Evolutionary conservation across 345 rosid species (phyloP), one percentile per base, ranked within the genome.

Genomic region (Pugionium dolabratum): DNA sequence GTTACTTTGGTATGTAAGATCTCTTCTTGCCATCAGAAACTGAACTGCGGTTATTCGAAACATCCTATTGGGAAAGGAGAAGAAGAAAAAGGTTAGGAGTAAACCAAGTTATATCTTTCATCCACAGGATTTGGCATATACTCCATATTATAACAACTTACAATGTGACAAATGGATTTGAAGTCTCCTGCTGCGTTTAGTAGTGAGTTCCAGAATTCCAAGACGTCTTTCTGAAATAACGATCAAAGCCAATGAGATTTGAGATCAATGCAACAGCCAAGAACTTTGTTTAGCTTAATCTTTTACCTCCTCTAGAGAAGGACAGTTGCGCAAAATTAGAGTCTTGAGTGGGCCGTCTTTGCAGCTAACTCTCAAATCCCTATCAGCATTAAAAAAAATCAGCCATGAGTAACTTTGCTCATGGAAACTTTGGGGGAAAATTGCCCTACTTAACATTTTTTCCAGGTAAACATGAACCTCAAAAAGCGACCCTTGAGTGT

Each of bases 251-350:
- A 62, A 53, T 62, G 54, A 67, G 37, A 3, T 5, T 7, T 8
- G 6, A 58, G 8, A 9, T 54, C 54, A 58, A 54, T 55, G 6
- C 29, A 63, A 71, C 64, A 54, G n/a, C 35, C 1, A 18, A 56
- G 53, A 63, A 51, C 30, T 10, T 52, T 18, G 18, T 25, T 47
- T 9, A 8, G 37, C 40, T 54, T 11, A 36, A 49, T 53, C 28
- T 37, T 69, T 81, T 63, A 82, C 98, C 94, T 85, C 94, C 69
- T 80, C 78, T 59, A 88, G 91, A 73, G 75, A 82, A 82, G 79
- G 78, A 81, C 96, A 86, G 75, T 85, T 90, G 59, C 95, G 81
- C 54, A 91, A 75, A 76, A 88, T 84, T 66, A 91, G 55, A 74
- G 84, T 82, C 80, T 91, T 83, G 68, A 91, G 78, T 64, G 73